Base-by-base conservation (phyloP, 2,329 filamentous ascomycete species). In the Gremmenia infestans region DNA sequence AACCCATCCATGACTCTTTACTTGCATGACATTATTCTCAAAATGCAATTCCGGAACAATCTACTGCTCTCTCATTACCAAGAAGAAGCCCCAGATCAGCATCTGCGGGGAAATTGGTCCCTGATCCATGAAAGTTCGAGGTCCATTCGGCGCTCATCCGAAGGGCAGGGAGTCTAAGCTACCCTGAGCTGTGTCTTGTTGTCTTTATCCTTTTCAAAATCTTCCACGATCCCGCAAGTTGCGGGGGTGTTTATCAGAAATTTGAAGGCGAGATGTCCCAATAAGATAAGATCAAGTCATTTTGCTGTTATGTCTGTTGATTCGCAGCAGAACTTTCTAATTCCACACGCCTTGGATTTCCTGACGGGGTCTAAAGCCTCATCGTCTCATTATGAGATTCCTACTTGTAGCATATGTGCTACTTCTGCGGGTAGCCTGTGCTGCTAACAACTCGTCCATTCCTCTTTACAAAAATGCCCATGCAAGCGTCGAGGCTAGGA, bases 401-500 rank as follows among this genome's bases (percentile, higher is more conserved):
- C 45, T 48, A 28, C 45, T 35, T 17, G 28, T 39, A 19, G 37
- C 46, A 5, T 43, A 32, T 28, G 48, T 50, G 28, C 46, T 56
- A 35, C 46, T 58, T 15, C 42, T 53, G 39, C 52, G 35, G 14
- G 45, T 36, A 39, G 43, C 45, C 25, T n/a, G 15, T 22, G 52
- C 49, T 39, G 28, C 25, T 7, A 36, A 52, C 5, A 54, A 54
- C 25, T 19, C 50, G 9, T 53, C 60, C 7, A 63, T 55, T 65
- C 73, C 77, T 2, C 60, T 81, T 43, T 89, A 88, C 77, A 88
- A 86, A 67, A 76, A 89, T 67, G 73, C 85, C 5, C 76, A 75
- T 54, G 81, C 83, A 5, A 73, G 81, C 7, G 74, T 89, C 14
- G 82, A 88, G 51, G 80, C 79, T 50, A 78, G 88, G 57, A 80